These are phyloP conservation scores for Aphanomyces stellatus DNA, from an alignment of 352 stramenopile species.

Conservation along the genomic window DNA sequence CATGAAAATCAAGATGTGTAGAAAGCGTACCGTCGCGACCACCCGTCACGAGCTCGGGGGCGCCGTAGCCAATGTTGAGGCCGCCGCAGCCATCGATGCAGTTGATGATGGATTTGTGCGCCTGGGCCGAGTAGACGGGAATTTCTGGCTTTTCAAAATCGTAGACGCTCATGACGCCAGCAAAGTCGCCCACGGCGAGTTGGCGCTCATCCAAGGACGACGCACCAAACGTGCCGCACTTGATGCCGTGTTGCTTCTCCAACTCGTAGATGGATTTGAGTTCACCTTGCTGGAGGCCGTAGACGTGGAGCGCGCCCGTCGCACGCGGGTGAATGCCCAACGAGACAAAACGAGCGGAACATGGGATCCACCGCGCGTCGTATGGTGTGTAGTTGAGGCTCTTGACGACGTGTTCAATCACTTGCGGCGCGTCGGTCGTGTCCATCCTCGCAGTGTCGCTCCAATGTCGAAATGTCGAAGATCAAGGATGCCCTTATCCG, in stretches of 20 bases:
- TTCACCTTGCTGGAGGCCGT: slow-evolving; percentile 85
- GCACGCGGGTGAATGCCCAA: slow-evolving; percentile 90
- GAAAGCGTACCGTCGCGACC: slow-evolving; percentile 71
- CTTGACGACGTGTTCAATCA: slow-evolving; percentile 95
- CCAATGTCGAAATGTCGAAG: slow-evolving; percentile 6
- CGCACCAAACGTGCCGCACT: slow-evolving; percentile 94
- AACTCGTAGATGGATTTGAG: slow-evolving; percentile 52
- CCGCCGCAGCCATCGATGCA: slow-evolving; percentile 92
- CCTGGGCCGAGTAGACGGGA: slow-evolving; percentile 84
- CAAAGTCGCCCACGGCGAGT: slow-evolving; percentile 75
- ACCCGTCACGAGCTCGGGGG: slow-evolving; percentile 92
- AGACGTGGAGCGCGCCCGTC: slow-evolving; percentile 88
- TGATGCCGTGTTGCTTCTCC: slow-evolving; percentile 88
- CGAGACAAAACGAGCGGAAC: slow-evolving; percentile 87
- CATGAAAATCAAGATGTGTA: background rate
- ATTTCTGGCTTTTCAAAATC: slow-evolving; percentile 75
- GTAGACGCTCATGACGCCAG: slow-evolving; percentile 67
- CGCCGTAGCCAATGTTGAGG: slow-evolving; percentile 78
- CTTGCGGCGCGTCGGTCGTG: slow-evolving; percentile 92
- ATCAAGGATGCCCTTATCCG: background rate
- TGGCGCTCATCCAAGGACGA: slow-evolving; percentile 84
- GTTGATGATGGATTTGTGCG: slow-evolving; percentile 92
- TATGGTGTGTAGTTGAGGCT: slow-evolving; percentile 91
- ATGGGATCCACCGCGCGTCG: slow-evolving; percentile 93
- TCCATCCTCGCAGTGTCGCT: slow-evolving; percentile 59